phyloP scores from a whole-genome alignment of 345 rosid species.

The Orychophragmus violaceus region DNA sequence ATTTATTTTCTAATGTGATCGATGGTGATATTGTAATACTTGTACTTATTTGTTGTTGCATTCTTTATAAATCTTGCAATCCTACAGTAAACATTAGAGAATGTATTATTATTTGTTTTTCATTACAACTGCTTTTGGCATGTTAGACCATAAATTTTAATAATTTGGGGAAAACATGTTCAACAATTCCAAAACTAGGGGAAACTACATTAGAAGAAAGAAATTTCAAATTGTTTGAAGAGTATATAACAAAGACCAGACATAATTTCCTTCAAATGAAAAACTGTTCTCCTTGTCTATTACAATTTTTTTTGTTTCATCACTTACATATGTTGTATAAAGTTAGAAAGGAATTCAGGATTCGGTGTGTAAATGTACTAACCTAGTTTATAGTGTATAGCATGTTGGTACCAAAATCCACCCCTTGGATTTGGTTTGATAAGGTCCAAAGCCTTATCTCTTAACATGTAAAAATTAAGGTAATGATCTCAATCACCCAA shows the following conservation, averaged over 20 bases:
- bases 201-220: neutral
- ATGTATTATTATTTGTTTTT: too few species aligned
- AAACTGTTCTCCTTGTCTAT: too few species aligned
- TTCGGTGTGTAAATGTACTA: neutral
- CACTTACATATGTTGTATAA: neutral
- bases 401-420: too few species aligned
- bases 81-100: neutral
- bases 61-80: neutral
- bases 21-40: neutral
- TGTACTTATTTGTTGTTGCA: neutral
- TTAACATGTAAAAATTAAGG: too few species aligned
- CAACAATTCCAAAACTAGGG: neutral
- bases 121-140: neutral
- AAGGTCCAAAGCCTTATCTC: too few species aligned
- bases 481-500: too few species aligned
- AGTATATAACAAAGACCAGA: too few species aligned
- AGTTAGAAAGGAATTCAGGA: neutral
- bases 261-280: neutral
- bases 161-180: neutral
- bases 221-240: too few species aligned
- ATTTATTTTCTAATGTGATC: neutral
- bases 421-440: too few species aligned
- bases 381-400: neutral
- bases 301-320: neutral
- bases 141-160: neutral